Evolutionary conservation across 208 protist genomes (phyloP).

Genomic region (Acanthamoeba sp.): DNA sequence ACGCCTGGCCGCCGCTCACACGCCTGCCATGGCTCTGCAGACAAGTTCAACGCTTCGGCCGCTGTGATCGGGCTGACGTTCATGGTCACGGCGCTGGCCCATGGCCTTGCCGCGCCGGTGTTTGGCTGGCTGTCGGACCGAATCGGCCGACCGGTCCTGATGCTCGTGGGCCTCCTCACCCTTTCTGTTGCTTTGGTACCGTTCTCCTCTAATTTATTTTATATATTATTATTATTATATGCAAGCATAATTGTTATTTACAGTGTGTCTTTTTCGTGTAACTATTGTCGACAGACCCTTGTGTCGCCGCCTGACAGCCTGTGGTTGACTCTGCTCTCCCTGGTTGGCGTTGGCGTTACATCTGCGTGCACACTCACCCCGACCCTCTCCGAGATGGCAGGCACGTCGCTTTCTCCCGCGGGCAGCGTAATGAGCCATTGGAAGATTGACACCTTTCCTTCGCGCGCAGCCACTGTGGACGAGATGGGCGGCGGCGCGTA

Average conservation of each 20-base stretch:
- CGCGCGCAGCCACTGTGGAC: neutral
- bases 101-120: neutral
- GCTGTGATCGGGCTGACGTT: neutral
- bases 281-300: too few species aligned
- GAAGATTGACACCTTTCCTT: neutral
- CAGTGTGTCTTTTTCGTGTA: too few species aligned
- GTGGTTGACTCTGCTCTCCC: too few species aligned
- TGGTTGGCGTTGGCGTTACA: neutral
- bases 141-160: neutral
- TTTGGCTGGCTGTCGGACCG: neutral
- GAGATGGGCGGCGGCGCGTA: neutral
- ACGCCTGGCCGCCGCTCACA: too few species aligned
- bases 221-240: too few species aligned
- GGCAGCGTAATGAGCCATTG: too few species aligned
- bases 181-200: neutral
- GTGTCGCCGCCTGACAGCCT: too few species aligned
- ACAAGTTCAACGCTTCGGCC: neutral
- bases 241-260: too few species aligned
- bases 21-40: neutral
- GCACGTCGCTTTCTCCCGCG: too few species aligned
- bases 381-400: neutral
- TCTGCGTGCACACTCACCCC: neutral
- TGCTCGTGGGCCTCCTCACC: neutral
- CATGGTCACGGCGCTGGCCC: neutral
- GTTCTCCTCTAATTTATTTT: neutral